Evolutionary conservation across 129 eudicot species (phyloP).

Genomic region (Saposhnikovia divaricata): DNA sequence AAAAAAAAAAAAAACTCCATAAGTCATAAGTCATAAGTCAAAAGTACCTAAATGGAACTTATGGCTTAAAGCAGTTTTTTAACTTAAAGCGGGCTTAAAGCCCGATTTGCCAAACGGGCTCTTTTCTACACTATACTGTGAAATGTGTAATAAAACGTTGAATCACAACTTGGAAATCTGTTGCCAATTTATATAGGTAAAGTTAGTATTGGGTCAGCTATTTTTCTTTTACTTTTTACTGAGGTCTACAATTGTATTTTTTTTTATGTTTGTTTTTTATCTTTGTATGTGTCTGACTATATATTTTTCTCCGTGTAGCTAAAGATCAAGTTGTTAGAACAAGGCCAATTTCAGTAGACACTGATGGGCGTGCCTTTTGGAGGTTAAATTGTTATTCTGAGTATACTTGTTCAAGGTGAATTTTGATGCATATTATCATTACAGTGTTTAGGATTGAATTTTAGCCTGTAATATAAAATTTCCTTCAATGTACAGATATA

Average conservation of each 20-base stretch:
- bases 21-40: too few relatives aligned
- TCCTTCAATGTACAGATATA: conserved; percentile 31
- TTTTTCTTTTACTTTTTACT: neutral
- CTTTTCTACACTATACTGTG: neutral
- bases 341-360: conserved; percentile 35
- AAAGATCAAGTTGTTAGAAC: conserved; percentile 49
- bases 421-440: neutral
- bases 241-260: neutral
- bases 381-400: conserved; percentile 42
- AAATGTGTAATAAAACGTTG: neutral
- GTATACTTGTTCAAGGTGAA: conserved; percentile 60
- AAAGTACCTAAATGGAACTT: too few relatives aligned
- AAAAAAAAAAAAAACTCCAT: too few relatives aligned
- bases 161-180: neutral
- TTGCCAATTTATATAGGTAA: neutral
- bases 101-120: too few relatives aligned
- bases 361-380: conserved; percentile 59
- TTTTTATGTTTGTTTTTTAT: neutral
- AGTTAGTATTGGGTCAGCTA: neutral
- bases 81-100: too few relatives aligned
- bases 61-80: too few relatives aligned
- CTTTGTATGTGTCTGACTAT: neutral
- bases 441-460: conserved; percentile 1
- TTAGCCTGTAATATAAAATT: neutral
- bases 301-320: conserved; percentile 26